Percentiles rank a stretch among this genome's conserved stretches.
phyloP scores from a whole-genome alignment of 2,329 filamentous ascomycete genomes.

The Aspergillus tubingensis region DNA sequence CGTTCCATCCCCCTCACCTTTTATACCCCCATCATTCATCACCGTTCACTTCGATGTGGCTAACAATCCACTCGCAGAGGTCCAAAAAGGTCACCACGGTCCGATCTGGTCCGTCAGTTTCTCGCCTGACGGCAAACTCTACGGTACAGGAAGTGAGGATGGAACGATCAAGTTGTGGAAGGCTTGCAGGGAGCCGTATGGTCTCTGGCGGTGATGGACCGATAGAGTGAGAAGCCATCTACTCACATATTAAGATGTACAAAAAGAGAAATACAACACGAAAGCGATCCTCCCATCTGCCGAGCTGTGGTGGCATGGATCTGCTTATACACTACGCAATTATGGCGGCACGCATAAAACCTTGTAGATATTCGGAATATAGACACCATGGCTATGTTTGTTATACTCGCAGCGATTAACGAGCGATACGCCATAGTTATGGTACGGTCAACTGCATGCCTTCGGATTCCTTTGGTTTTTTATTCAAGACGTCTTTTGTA shows the following conservation, averaged over 20 bases:
- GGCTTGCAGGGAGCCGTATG: conserved; percentile 65
- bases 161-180: conserved; percentile 94
- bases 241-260: background rate
- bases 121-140: conserved; percentile 92
- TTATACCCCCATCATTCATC: background rate
- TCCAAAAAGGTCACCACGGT: conserved; percentile 95
- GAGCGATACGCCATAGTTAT: background rate
- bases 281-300: background rate
- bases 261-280: background rate
- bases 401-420: no score
- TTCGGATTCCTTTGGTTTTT: no score
- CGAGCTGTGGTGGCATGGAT: background rate
- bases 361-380: no score
- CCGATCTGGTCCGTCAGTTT: conserved; percentile 96
- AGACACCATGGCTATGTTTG: no score
- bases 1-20: background rate
- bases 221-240: background rate
- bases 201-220: conserved; percentile 58
- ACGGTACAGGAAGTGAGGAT: conserved; percentile 94
- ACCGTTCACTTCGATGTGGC: background rate
- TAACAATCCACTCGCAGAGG: conserved; percentile 56
- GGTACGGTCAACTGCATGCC: background rate
- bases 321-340: no score
- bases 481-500: no score
- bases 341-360: no score